Evolutionary conservation across 208 protist species (phyloP), one percentile per base, ranked within the genome.

Genomic region (Novymonas esmeraldas): DNA sequence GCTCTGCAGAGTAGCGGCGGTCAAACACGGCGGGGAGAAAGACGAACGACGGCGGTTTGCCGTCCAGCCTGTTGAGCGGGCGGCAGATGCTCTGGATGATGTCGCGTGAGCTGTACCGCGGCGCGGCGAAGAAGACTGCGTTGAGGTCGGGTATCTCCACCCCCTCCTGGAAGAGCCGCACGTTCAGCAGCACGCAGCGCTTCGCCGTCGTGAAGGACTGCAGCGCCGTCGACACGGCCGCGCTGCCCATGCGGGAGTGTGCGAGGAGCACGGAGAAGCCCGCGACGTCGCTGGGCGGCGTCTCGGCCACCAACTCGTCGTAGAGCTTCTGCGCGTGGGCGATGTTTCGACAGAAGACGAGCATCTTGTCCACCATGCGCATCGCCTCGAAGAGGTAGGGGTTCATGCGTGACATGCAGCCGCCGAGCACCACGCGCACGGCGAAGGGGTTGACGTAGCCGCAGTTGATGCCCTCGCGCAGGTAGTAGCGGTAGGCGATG

Each of bases 41-140:
- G 1, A 93, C 78, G 36, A 81, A 84, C 3, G 87, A 93, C 22
- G 56, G 61, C 20, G 84, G 79, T 61, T 93, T 93, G 29, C 72
- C 66, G n/a, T 76, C 65, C 39, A 84, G 26, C 20, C 67, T 82
- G 54, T 90, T 93, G 33, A 93, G 80, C 0, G 87, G 87, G 11
- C 87, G 81, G 59, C 87, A 93, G 62, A 93, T 88, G 46, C 83
- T 93, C 70, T 93, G 87, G 57, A 93, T 84, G 69, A 93, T 93
- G 72, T 93, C 87, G 41, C 87, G 83, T 13, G 84, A 82, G 70
- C 87, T 93, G 72, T 87, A 90, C 18, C 87, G 84, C 20, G 87
- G 87, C 0, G 84, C 81, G 1, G 84, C 83, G 50, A 93, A 93
- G 64, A 93, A 93, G 20, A 93, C 87, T 50, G 83, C 87, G 60